Percentiles rank a stretch among this genome's conserved stretches.
phyloP scores from a whole-genome alignment of 2,329 filamentous ascomycete genomes.

The Macrophomina pseudophaseolina region DNA sequence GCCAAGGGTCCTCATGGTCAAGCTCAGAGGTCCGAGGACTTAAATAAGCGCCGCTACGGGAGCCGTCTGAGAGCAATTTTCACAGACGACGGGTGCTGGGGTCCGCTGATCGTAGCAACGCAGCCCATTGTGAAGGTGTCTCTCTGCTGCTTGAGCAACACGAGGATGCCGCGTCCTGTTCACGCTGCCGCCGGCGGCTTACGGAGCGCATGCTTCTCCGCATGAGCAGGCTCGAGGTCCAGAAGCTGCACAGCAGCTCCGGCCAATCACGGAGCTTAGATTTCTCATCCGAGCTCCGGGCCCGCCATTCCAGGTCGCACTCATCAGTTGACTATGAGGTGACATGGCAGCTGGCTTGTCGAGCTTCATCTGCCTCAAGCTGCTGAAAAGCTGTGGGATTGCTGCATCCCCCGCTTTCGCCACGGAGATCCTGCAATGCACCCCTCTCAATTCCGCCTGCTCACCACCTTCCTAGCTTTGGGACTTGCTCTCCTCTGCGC shows the following conservation, averaged over 20 bases:
- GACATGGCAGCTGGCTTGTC: constrained; percentile 8
- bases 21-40: not conserved
- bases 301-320: constrained; percentile 15
- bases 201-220: not conserved
- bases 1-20: not conserved
- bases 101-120: not conserved
- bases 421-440: constrained; percentile 16
- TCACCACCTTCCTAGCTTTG: constrained; percentile 8
- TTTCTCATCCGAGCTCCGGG: constrained; percentile 24
- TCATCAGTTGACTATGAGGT: constrained; percentile 22
- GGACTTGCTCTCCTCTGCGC: constrained; percentile 14
- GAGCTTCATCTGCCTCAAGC: constrained; percentile 11
- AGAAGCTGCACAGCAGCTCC: not conserved
- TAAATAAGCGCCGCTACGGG: not conserved
- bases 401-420: not conserved
- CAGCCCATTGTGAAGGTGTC: not conserved
- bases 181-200: not conserved
- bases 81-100: not conserved
- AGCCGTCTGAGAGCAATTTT: not conserved
- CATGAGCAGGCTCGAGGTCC: not conserved
- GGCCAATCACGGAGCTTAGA: constrained; percentile 25
- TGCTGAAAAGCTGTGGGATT: constrained; percentile 12
- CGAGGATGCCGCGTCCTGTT: not conserved
- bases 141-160: not conserved
- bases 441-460: not conserved